Base-by-base conservation (phyloP, 352 stramenopile genomes). In the Pythium biforme region DNA sequence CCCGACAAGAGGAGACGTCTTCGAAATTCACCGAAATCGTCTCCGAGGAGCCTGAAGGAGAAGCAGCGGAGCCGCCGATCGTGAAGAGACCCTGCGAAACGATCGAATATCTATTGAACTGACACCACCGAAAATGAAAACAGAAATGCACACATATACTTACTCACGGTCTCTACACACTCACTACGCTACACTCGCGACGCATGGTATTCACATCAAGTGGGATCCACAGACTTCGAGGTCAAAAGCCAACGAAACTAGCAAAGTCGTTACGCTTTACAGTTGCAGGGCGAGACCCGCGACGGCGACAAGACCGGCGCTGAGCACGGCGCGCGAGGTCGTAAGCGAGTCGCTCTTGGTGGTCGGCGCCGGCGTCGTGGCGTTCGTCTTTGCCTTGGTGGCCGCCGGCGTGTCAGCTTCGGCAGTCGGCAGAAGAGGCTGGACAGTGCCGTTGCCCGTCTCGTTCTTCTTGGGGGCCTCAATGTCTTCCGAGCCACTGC, bases 401-500 rank as follows among this genome's bases (percentile, higher is more conserved):
- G 50, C 29, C 12, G 59, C 26, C 19, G 59, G 52, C 50, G 46
- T 64, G 40, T 68, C 19, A 19, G 46, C 49, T 33, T 55, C 23
- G 50, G 51, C 34, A 3, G 34, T 31, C 11, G 19, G 63, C 7
- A 63, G 34, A 59, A 64, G 41, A 50, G 69, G 14, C 49, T 60
- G 60, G 25, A 68, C 43, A 4, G 57, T 67, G n/a, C 64, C 63
- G 41, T 60, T 71, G 12, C 31, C 31, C 31, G 64, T 58, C 4
- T 67, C 71, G 26, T 62, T 73, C 55, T 69, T 81, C 55, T n/a
- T n/a, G n/a, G 70, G 69, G 19, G 17, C 22, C 12, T 56, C 33
- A 17, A 39, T 49, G 34, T 68, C 69, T 11, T 59, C 62, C 53
- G 53, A 49, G 26, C 69, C 75, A 11, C 77, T 70, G 6, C 62